Conservation (phyloP, 2,329 filamentous ascomycete species). For the Aspergillus neoniger region DNA sequence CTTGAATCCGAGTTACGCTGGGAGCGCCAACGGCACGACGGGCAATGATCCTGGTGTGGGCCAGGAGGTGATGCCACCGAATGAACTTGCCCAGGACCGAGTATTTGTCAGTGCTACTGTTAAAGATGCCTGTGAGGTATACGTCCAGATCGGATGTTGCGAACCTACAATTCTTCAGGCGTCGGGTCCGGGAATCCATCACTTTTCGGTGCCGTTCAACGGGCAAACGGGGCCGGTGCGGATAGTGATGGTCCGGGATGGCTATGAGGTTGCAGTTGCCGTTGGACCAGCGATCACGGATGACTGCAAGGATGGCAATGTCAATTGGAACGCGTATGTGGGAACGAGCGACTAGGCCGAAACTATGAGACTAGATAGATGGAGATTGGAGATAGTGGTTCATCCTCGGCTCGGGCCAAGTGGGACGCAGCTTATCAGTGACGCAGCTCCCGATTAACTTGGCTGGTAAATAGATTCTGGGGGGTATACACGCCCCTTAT, state of each 20-base stretch:
- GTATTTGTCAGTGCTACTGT: slow-evolving; percentile 34
- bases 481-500: no score
- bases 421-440: background rate
- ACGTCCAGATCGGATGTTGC: slow-evolving; percentile 32
- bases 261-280: slow-evolving; percentile 22
- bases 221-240: slow-evolving; percentile 31
- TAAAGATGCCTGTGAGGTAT: slow-evolving; percentile 28
- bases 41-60: slow-evolving; percentile 36
- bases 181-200: slow-evolving; percentile 28
- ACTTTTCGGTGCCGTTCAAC: slow-evolving; percentile 36
- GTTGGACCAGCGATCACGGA: slow-evolving; percentile 35
- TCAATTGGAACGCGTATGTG: slow-evolving; percentile 42
- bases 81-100: slow-evolving; percentile 33
- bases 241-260: slow-evolving; percentile 29
- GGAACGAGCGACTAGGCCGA: slow-evolving; percentile 29
- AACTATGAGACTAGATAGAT: no score
- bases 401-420: background rate
- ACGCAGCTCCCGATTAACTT: background rate
- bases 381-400: background rate
- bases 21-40: slow-evolving; percentile 34
- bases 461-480: background rate
- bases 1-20: slow-evolving; percentile 33
- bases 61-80: slow-evolving; percentile 29
- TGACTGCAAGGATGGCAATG: slow-evolving; percentile 28
- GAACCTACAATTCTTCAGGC: slow-evolving; percentile 26